phyloP scores from a whole-genome alignment of 345 rosid genomes.

The Anacardium occidentale region DNA sequence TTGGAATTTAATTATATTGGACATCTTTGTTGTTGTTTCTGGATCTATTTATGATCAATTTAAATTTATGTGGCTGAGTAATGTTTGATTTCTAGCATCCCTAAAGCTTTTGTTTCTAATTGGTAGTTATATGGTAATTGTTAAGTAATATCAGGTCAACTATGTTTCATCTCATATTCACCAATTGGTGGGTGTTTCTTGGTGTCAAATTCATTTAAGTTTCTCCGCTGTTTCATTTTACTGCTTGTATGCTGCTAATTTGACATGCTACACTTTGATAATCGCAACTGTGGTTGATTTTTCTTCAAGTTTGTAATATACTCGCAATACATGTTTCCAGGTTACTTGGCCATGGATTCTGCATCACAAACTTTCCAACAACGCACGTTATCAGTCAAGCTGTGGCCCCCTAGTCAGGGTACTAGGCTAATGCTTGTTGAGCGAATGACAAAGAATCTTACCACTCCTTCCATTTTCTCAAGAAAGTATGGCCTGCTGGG shows the following conservation, averaged over 20 bases:
- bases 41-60: not conserved
- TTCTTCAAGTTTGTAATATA: constrained; percentile 2
- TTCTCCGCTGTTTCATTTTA: not conserved
- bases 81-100: not conserved
- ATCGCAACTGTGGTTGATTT: not conserved
- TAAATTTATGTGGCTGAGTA: not conserved
- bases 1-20: not conserved
- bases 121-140: not conserved
- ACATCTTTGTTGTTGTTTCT: not conserved
- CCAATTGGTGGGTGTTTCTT: not conserved
- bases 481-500: constrained; percentile 71
- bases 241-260: constrained; percentile 12
- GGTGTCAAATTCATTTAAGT: not conserved
- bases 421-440: constrained; percentile 73
- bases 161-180: no score
- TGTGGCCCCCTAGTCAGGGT: constrained; percentile 88
- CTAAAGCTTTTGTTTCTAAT: not conserved
- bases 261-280: not conserved
- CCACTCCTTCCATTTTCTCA: constrained; percentile 72
- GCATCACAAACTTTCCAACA: constrained; percentile 34
- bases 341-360: constrained; percentile 49
- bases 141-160: not conserved
- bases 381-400: constrained; percentile 57
- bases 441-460: constrained; percentile 75
- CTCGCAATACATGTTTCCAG: constrained; percentile 31